A percentile compares a stretch with the other conserved stretches of the same genome.
Evolutionary conservation across 2,329 filamentous ascomycete species (phyloP).

Genomic region (Lojkania enalia): DNA sequence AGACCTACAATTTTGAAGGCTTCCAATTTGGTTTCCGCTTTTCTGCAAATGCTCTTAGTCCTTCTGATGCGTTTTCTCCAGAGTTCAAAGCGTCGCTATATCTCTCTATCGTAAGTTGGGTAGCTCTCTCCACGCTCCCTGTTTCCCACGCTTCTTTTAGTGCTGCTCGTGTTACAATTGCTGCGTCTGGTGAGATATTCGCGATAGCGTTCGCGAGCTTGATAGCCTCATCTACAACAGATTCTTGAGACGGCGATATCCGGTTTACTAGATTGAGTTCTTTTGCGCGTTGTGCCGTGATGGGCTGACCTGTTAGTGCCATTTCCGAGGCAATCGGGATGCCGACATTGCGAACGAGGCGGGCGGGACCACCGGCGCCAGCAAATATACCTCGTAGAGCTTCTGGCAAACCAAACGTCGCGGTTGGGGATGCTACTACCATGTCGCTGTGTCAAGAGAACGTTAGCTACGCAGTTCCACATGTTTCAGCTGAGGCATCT

Average conservation of each 20-base stretch:
- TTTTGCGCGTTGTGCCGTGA: constrained; percentile 51
- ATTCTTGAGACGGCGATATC: constrained; percentile 41
- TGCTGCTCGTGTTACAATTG: constrained; percentile 43
- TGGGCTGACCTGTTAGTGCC: constrained; percentile 52
- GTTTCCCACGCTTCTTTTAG: constrained; percentile 41
- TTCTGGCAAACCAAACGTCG: constrained; percentile 59
- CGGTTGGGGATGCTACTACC: constrained; percentile 56
- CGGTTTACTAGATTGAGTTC: constrained; percentile 49
- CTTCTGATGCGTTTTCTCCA: constrained; percentile 55
- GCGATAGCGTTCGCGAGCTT: constrained; percentile 43
- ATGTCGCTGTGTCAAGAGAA: constrained; percentile 48
- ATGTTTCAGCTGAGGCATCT: no score
- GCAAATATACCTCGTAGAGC: constrained; percentile 59
- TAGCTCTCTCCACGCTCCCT: constrained; percentile 43
- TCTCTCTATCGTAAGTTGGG: constrained; percentile 48
- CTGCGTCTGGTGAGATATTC: constrained; percentile 42
- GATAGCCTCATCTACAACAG: constrained; percentile 41
- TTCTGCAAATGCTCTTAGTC: constrained; percentile 56
- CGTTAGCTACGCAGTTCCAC: not conserved
- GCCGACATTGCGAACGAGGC: constrained; percentile 54
- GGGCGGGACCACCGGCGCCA: constrained; percentile 56
- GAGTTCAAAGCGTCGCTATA: constrained; percentile 47
- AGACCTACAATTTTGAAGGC: constrained; percentile 51
- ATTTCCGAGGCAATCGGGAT: constrained; percentile 56
- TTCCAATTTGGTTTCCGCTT: constrained; percentile 56